Evolutionary conservation across 1,284 basidiomycete genomes (phyloP), one percentile per base, ranked within the genome.

Genomic region (Abortiporus biennis): DNA sequence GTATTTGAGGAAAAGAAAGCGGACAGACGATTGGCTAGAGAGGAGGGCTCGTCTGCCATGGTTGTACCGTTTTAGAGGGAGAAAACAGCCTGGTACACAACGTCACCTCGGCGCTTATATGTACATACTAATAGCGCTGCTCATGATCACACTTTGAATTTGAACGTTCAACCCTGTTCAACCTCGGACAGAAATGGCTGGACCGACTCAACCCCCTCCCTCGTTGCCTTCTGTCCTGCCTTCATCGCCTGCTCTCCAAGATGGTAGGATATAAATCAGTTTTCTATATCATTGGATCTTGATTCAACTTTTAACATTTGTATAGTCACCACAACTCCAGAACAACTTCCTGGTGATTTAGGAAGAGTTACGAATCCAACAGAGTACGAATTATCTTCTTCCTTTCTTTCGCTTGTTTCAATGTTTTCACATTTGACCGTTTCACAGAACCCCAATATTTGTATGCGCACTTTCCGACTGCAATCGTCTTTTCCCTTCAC

Each of bases 401-500:
- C 39, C 17, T 16, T 34, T 20, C 8, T 16, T 2, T 27, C 29
- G 21, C 12, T 27, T 15, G 3, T 27, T 3, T 4, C 29, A 25
- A 31, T 36, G 31, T 6, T 32, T 22, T 21, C 34, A 33, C n/a
- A 38, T 21, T 41, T 36, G 33, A 39, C n/a, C 25, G 31, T 21
- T 24, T 24, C 25, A 22, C 54, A 83, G 81, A 44, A 82, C 79
- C 2, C 72, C 78, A 1, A 78, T 84, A 38, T 81, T 70, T 56
- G 80, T 85, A 45, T 85, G 81, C 53, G 76, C 65, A 8, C 58
- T 79, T 33, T 59, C 70, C 43, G 80, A 76, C 37, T 90, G 86
- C 57, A 72, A 74, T 56, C 76, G 83, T 29, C 65, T 90, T 31
- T 87, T 83, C 54, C 85, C 82, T 13, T 76, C 76, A 15, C 72